phyloP scores from a whole-genome alignment of 2,329 filamentous ascomycete genomes.

The Malbranchea zuffiana region DNA sequence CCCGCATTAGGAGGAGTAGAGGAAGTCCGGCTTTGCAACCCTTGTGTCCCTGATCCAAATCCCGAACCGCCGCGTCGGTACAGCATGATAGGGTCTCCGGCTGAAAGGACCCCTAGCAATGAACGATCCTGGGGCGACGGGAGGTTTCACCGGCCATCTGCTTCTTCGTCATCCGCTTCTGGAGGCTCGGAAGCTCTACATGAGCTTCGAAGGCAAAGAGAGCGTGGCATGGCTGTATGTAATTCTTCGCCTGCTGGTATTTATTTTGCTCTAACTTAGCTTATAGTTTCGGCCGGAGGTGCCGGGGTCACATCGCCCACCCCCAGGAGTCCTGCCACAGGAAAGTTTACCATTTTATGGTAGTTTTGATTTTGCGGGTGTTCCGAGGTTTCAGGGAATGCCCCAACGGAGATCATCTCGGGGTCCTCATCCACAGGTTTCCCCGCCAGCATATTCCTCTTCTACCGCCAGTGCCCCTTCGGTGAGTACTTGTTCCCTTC shows the following conservation, averaged over 20 bases:
- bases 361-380: conserved; percentile 12
- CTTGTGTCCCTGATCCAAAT: conserved; percentile 61
- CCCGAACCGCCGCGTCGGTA: conserved; percentile 42
- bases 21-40: conserved; percentile 60
- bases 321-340: conserved; percentile 6
- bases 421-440: conserved; percentile 8
- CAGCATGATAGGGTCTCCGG: conserved; percentile 4
- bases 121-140: not conserved
- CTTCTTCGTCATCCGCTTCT: conserved; percentile 9
- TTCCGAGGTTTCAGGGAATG: conserved; percentile 9
- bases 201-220: conserved; percentile 14
- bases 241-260: not conserved
- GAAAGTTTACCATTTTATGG: conserved; percentile 13
- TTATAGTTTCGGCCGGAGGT: conserved; percentile 12
- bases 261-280: not conserved
- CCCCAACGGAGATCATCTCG: conserved; percentile 13
- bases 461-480: conserved; percentile 4
- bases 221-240: conserved; percentile 15
- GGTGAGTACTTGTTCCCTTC: conserved; percentile 1
- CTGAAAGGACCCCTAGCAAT: not conserved
- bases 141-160: conserved; percentile 17
- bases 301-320: conserved; percentile 6
- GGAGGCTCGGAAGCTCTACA: conserved; percentile 8
- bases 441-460: conserved; percentile 15
- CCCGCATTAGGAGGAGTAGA: conserved; percentile 52